Evolutionary conservation across 805 yeast genomes (phyloP).

Genomic region (Ogataea nakhonphanomensis): DNA sequence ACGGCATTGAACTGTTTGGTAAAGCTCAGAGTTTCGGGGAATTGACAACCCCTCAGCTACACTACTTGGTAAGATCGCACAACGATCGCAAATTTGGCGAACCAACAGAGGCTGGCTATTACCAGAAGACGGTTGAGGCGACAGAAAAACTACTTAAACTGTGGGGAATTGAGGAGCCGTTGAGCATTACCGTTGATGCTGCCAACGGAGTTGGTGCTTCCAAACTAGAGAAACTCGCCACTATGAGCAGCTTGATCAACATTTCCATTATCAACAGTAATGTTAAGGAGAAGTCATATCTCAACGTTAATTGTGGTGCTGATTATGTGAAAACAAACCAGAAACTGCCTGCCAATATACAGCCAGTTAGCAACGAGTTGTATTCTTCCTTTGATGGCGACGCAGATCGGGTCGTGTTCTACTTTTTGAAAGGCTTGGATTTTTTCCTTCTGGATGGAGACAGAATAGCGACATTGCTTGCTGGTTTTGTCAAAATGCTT

Average conservation of each 20-base stretch:
- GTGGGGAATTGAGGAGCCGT: constrained; percentile 19
- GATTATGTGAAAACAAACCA: constrained; percentile 93
- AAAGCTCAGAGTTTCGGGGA: constrained; percentile 58
- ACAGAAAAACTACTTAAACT: constrained; percentile 42
- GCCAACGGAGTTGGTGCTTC: constrained; percentile 98
- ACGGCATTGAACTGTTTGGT: constrained; percentile 55
- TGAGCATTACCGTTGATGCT: constrained; percentile 67
- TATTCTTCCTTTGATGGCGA: constrained; percentile 94
- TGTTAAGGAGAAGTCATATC: constrained; percentile 47
- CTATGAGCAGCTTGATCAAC: constrained; percentile 34
- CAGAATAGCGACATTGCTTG: constrained; percentile 82
- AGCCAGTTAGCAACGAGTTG: constrained; percentile 43
- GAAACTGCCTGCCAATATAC: constrained; percentile 60
- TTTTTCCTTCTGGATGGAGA: constrained; percentile 85
- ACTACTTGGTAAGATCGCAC: constrained; percentile 70
- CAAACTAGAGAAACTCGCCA: constrained; percentile 47
- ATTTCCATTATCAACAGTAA: constrained; percentile 50
- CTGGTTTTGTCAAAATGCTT: constrained; percentile 54
- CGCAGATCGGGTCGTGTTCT: constrained; percentile 91
- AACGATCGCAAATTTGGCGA: constrained; percentile 66
- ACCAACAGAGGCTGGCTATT: constrained; percentile 67
- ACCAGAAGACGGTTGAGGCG: constrained; percentile 54
- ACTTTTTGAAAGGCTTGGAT: constrained; percentile 41
- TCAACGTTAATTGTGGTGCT: constrained; percentile 88
- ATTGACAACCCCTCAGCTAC: constrained; percentile 92